Evolutionary conservation across 75 land plant species (phyloP).

Genomic region (Pinus taeda): DNA sequence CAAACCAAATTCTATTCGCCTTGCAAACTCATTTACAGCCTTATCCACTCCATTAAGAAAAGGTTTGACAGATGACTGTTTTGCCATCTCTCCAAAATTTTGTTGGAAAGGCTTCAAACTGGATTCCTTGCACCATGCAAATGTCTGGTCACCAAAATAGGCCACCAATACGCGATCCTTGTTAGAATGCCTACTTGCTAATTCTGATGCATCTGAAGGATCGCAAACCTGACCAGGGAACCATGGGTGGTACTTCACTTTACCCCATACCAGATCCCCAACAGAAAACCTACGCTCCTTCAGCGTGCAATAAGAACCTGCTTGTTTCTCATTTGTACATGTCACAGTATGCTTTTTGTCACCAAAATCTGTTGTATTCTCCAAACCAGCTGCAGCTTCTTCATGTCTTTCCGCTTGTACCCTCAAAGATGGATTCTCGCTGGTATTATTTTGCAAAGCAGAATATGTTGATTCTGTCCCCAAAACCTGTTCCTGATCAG

Average conservation of each 20-base stretch:
- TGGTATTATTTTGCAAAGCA: neutral
- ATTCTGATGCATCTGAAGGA: conserved; percentile 61
- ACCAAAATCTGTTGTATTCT: neutral
- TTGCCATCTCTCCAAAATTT: conserved; percentile 43
- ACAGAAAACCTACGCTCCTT: conserved; percentile 30
- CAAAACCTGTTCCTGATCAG: neutral
- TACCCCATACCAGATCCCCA: conserved; percentile 72
- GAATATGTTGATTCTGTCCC: neutral
- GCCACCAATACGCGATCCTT: conserved; percentile 56
- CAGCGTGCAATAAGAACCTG: neutral
- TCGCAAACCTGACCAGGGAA: conserved; percentile 75
- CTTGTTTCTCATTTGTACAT: neutral
- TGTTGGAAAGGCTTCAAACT: conserved; percentile 40
- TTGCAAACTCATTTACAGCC: conserved; percentile 49
- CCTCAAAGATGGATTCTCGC: neutral
- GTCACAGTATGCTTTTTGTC: neutral
- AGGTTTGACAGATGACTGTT: conserved; percentile 33
- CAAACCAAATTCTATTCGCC: conserved; percentile 45
- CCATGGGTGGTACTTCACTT: conserved; percentile 69
- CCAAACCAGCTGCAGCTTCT: neutral
- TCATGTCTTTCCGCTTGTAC: neutral
- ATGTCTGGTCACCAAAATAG: conserved; percentile 69
- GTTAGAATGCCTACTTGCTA: conserved; percentile 36
- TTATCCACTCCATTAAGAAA: conserved; percentile 39
- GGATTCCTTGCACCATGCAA: conserved; percentile 68